Conservation (phyloP, 1,139 yeast species). For the Taiozyma sp. region DNA sequence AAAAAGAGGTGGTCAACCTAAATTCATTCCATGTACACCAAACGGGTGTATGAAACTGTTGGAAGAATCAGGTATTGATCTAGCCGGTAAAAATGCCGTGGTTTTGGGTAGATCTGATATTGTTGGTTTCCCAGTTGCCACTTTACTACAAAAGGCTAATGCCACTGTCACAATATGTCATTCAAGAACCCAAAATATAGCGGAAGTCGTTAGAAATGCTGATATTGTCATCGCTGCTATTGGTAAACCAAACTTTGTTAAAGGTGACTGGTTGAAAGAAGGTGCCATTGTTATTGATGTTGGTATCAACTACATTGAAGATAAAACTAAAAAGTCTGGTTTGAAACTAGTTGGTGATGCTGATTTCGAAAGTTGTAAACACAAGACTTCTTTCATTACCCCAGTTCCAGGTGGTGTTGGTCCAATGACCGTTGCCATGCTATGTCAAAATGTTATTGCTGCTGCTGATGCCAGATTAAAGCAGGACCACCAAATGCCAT, state of each 20-base stretch:
- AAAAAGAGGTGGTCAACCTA: slow-evolving; percentile 82
- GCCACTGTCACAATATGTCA: slow-evolving; percentile 76
- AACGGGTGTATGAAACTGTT: slow-evolving; percentile 85
- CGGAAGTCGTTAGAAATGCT: slow-evolving; percentile 58
- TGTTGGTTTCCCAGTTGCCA: slow-evolving; percentile 92
- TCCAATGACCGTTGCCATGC: slow-evolving; percentile 98
- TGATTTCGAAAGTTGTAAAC: slow-evolving; percentile 62
- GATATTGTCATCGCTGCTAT: slow-evolving; percentile 92
- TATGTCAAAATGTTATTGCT: slow-evolving; percentile 76
- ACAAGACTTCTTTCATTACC: slow-evolving; percentile 71
- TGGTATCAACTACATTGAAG: slow-evolving; percentile 87
- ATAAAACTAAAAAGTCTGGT: slow-evolving; percentile 73
- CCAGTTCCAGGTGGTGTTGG: slow-evolving; percentile 99
- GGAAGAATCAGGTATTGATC: slow-evolving; percentile 50
- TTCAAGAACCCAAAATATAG: slow-evolving; percentile 55
- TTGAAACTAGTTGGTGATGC: slow-evolving; percentile 91
- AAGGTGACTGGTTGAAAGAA: slow-evolving; percentile 84
- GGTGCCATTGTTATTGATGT: slow-evolving; percentile 92
- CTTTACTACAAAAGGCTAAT: slow-evolving; percentile 76
- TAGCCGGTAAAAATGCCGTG: slow-evolving; percentile 82
- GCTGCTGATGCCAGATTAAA: slow-evolving; percentile 61
- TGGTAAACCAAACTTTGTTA: slow-evolving; percentile 76
- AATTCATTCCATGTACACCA: slow-evolving; percentile 93
- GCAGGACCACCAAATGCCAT: slow-evolving; percentile 41
- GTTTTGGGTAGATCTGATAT: slow-evolving; percentile 95